Percentiles rank a stretch among this genome's conserved stretches.
Evolutionary conservation across 2,329 filamentous ascomycete genomes (phyloP).

Genomic region (Thielaviopsis ethacetica): DNA sequence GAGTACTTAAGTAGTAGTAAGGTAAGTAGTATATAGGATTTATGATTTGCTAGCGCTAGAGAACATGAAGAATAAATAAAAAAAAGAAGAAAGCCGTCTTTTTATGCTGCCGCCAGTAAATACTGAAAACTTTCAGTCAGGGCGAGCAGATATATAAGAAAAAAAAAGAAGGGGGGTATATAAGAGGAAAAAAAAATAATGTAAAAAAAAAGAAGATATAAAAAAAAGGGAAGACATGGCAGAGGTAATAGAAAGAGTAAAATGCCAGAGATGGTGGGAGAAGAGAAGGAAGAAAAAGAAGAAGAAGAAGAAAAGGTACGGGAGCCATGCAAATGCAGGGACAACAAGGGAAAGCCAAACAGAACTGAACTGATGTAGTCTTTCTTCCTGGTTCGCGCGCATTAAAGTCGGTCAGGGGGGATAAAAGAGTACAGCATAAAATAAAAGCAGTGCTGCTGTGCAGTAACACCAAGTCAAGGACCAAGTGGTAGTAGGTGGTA

Average conservation of each 20-base stretch:
- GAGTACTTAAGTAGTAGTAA: too few species aligned
- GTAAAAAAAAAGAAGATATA: slow-evolving; percentile 5
- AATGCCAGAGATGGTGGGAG: not conserved
- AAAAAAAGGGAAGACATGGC: not conserved
- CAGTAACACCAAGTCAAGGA: too few species aligned
- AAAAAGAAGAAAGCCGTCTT: not conserved
- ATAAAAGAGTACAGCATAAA: too few species aligned
- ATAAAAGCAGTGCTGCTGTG: not conserved
- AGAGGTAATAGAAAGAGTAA: not conserved
- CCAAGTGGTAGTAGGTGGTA: too few species aligned
- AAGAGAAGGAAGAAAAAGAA: not conserved
- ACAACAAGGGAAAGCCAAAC: not conserved
- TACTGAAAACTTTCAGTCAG: too few species aligned
- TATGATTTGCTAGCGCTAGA: not conserved
- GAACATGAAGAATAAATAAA: not conserved
- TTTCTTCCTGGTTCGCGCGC: too few species aligned
- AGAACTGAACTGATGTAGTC: not conserved
- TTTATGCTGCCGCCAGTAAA: not conserved
- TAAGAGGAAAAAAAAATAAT: not conserved
- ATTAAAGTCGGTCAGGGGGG: too few species aligned
- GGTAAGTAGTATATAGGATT: not conserved
- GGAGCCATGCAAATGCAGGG: not conserved
- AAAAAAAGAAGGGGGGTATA: not conserved
- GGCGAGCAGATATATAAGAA: not conserved
- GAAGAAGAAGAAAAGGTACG: not conserved